Evolutionary conservation across 2,329 filamentous ascomycete species (phyloP), one percentile per base, ranked within the genome.

Genomic region (Xylariaceae sp.): DNA sequence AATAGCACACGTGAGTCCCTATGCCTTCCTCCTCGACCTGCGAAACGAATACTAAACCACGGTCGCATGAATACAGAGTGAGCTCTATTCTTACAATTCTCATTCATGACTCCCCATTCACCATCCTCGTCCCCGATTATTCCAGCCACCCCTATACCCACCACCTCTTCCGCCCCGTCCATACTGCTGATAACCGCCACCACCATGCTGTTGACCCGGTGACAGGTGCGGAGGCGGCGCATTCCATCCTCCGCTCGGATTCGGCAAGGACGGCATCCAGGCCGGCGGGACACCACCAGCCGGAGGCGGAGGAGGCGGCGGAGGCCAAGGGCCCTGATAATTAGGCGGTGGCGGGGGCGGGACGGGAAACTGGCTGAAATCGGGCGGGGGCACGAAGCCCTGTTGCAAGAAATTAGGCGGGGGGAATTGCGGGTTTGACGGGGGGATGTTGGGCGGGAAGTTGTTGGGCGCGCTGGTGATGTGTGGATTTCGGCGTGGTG

Each of bases 131-230:
- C 68, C 62, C 15, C 68, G 59, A 44, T 67, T 66, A 67, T 67
- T 68, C 2, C 68, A 67, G 34, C 70, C 69, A 62, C 17, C 70
- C 67, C 39, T 71, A 66, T 70, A 69, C 5, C 66, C 66, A 2
- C 70, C 71, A 2, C 70, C 71, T 23, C 68, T 65, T 17, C 72
- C 68, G 4, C 72, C 70, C 53, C 71, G 64, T 7, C 69, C 67
- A 7, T 72, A 68, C 23, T 69, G 70, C 53, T 66, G 68, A 30
- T 65, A 66, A 30, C 67, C 65, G 9, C 67, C 64, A 3, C 64
- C 64, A 15, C 63, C 63, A 10, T 62, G 57, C 8, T 61, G 65
- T 30, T 65, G 67, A 9, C 48, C 60, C 8, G 55, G 60, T 9
- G 56, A 60, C 3, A 68, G 72, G 7, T 57, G 63, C 8, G 63